Conservation (phyloP, 176 grass and related monocot genomes). For the Cocos nucifera region DNA sequence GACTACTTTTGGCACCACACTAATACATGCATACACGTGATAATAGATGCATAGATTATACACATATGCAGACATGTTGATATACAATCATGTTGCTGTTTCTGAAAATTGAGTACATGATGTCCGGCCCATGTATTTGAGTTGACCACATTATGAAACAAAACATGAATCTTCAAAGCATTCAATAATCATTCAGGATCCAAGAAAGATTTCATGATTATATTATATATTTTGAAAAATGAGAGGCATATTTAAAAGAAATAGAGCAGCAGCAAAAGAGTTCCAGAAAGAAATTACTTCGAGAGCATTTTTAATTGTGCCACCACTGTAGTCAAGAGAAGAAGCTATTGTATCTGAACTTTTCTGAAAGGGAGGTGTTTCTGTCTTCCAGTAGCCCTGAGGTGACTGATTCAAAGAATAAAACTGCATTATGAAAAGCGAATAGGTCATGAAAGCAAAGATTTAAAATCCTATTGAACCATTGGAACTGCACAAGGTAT, state of each 20-base stretch:
- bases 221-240: neutral
- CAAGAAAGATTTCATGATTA: neutral
- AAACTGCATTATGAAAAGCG: conserved; percentile 24
- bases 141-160: no score
- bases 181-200: neutral
- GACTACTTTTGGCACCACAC: no score
- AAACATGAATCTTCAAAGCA: no score
- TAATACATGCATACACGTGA: no score
- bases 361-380: conserved; percentile 72
- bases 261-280: no score
- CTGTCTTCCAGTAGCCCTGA: conserved; percentile 43
- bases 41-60: no score
- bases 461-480: neutral
- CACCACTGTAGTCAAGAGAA: conserved; percentile 82
- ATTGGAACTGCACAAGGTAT: neutral
- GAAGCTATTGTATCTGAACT: conserved; percentile 70
- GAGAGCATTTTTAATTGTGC: conserved; percentile 79
- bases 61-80: no score
- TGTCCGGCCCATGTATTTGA: no score
- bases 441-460: conserved; percentile 8
- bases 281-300: conserved; percentile 44
- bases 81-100: no score
- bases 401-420: conserved; percentile 20
- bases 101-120: no score
- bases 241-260: neutral